A percentile compares a stretch with the other conserved stretches of the same genome.
These are phyloP conservation scores for Phytophthora pisi DNA, from an alignment of 352 stramenopile species.

Conservation along the genomic window DNA sequence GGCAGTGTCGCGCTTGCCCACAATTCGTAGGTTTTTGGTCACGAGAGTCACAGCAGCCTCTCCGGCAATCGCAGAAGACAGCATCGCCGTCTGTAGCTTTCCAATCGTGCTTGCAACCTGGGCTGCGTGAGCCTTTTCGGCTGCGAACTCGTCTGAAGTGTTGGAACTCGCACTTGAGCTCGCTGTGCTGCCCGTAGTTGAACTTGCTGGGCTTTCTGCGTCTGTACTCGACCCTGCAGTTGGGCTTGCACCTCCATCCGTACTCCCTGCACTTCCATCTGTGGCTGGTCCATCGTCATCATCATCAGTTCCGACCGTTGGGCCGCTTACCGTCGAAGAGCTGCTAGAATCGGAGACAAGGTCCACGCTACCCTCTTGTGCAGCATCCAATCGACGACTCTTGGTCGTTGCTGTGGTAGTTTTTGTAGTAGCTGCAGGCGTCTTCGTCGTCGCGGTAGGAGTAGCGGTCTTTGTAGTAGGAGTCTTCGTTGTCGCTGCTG, in stretches of 20 bases:
- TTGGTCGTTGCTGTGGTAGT: conserved; percentile 9
- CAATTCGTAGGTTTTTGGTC: conserved; percentile 69
- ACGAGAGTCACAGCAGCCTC: conserved; percentile 60
- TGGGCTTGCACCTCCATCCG: not conserved
- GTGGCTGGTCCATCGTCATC: not conserved
- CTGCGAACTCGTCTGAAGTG: conserved; percentile 29
- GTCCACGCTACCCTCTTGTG: conserved; percentile 4
- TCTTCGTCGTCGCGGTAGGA: conserved; percentile 4
- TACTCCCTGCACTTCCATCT: conserved; percentile 5
- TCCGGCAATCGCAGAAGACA: conserved; percentile 50
- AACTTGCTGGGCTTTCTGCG: too few species aligned
- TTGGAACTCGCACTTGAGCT: conserved; percentile 6
- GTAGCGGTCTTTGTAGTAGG: not conserved
- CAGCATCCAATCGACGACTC: conserved; percentile 14
- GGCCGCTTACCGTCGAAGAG: not conserved
- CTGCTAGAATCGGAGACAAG: conserved; percentile 9
- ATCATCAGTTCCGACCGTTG: not conserved
- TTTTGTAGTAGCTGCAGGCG: conserved; percentile 2
- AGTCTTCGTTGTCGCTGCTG: not conserved
- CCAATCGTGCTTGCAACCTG: conserved; percentile 56
- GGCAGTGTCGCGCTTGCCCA: conserved; percentile 46
- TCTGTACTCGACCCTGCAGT: not conserved
- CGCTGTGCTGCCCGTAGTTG: not conserved
- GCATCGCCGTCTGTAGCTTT: conserved; percentile 53
- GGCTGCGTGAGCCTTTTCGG: conserved; percentile 38